These are phyloP conservation scores for Polytrichum formosum DNA, from an alignment of 225 moss, liverwort and hornwort species.

Conservation along the genomic window DNA sequence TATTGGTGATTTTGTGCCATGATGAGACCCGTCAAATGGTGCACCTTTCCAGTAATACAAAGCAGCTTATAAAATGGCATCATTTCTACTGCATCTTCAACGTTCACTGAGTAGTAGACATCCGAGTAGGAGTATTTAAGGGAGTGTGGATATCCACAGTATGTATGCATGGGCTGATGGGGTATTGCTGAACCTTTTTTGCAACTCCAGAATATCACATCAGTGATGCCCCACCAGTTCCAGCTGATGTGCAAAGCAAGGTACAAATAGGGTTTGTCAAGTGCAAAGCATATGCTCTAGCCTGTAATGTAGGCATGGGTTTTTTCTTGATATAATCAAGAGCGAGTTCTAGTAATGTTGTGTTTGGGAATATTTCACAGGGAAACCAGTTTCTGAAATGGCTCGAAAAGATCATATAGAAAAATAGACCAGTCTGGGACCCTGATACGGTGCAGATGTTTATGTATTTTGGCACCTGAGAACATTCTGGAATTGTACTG, in stretches of 20 bases:
- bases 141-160: conserved; percentile 40
- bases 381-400: conserved; percentile 6
- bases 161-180: conserved; percentile 63
- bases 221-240: conserved; percentile 68
- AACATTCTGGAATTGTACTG: background rate
- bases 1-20: too few relatives aligned
- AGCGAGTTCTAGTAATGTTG: conserved; percentile 11
- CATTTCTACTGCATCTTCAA: too few relatives aligned
- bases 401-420: background rate
- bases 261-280: conserved; percentile 28
- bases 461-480: background rate
- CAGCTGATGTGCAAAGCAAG: conserved; percentile 55
- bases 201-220: conserved; percentile 36
- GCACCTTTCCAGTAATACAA: too few relatives aligned
- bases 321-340: background rate
- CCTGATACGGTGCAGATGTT: background rate
- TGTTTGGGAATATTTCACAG: conserved; percentile 9
- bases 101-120: too few relatives aligned
- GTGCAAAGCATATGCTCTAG: conserved; percentile 9
- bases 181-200: conserved; percentile 64
- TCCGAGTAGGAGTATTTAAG: background rate
- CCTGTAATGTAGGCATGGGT: conserved; percentile 6
- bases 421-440: background rate
- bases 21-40: too few relatives aligned
- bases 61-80: too few relatives aligned